Evolutionary conservation across 2,329 filamentous ascomycete genomes (phyloP).

Genomic region (Colletotrichum sublineola): DNA sequence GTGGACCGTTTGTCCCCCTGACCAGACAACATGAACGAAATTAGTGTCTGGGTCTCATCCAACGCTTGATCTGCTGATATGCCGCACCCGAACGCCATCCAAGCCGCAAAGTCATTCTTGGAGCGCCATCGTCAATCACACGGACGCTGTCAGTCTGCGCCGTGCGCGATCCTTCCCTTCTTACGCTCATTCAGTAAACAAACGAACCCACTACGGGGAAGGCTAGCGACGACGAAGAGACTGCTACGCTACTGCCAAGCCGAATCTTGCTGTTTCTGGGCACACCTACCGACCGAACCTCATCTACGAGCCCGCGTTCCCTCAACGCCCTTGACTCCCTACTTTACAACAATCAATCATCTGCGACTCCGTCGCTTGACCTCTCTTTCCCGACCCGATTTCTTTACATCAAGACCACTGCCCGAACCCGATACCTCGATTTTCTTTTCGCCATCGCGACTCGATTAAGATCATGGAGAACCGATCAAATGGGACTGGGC

Average conservation of each 20-base stretch:
- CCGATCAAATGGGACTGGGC: slow-evolving; percentile 41
- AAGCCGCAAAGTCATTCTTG: slow-evolving; percentile 27
- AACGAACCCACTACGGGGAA: neutral
- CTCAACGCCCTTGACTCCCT: slow-evolving; percentile 22
- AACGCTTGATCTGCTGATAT: slow-evolving; percentile 39
- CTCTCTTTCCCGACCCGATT: slow-evolving; percentile 9
- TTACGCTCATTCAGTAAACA: slow-evolving; percentile 36
- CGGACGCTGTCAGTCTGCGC: slow-evolving; percentile 42
- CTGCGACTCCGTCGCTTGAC: neutral
- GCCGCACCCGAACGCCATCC: slow-evolving; percentile 24
- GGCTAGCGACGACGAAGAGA: slow-evolving; percentile 27
- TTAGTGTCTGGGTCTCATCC: slow-evolving; percentile 35
- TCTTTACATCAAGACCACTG: neutral
- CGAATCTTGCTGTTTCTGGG: slow-evolving; percentile 13
- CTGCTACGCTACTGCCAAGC: slow-evolving; percentile 11
- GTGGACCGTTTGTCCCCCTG: slow-evolving; percentile 26
- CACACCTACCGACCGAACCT: slow-evolving; percentile 37
- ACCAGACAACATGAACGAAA: slow-evolving; percentile 40
- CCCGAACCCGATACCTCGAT: neutral
- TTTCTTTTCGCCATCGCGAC: neutral
- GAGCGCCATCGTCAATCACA: slow-evolving; percentile 37
- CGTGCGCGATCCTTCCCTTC: slow-evolving; percentile 41
- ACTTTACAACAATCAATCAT: slow-evolving; percentile 17
- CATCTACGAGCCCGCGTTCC: slow-evolving; percentile 29
- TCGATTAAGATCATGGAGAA: slow-evolving; percentile 53